A percentile compares a stretch with the other conserved stretches of the same genome.
These are phyloP conservation scores for Elsinoe perseae DNA, from an alignment of 2,329 filamentous ascomycete genomes.

Conservation along the genomic window DNA sequence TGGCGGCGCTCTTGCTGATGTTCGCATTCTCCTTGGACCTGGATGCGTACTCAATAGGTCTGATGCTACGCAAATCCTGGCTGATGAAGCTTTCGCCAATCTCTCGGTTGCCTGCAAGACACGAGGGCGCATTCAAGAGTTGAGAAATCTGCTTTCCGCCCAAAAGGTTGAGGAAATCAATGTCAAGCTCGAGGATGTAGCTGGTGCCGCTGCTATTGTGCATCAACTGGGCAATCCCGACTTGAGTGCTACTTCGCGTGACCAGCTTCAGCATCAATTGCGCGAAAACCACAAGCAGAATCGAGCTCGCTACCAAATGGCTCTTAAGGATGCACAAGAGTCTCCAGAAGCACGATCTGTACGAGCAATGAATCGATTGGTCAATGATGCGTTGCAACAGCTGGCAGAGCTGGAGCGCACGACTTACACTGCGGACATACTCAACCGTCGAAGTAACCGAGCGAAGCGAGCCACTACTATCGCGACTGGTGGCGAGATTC, in stretches of 20 bases:
- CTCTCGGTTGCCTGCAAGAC: constrained; percentile 2
- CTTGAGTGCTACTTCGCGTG: background rate
- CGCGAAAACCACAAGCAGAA: background rate
- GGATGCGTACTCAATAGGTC: background rate
- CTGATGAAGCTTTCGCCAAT: background rate
- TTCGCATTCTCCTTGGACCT: background rate
- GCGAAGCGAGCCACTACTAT: background rate
- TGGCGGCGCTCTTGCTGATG: background rate
- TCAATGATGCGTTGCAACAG: background rate
- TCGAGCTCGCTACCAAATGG: background rate
- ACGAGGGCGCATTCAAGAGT: background rate
- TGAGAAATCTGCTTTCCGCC: background rate
- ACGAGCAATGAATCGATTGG: background rate
- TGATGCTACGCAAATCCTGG: background rate
- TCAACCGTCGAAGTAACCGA: background rate
- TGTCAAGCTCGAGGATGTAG: background rate
- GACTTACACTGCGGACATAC: background rate
- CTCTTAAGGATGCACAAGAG: background rate
- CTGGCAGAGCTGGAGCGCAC: background rate
- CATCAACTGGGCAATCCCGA: background rate
- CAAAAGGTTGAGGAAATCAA: background rate
- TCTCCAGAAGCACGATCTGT: background rate
- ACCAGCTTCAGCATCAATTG: background rate
- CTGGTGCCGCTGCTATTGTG: background rate
- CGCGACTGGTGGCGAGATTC: background rate